Evolutionary conservation across 2,329 filamentous ascomycete genomes (phyloP), one percentile per base, ranked within the genome.

Genomic region (Acrodontium crateriforme): DNA sequence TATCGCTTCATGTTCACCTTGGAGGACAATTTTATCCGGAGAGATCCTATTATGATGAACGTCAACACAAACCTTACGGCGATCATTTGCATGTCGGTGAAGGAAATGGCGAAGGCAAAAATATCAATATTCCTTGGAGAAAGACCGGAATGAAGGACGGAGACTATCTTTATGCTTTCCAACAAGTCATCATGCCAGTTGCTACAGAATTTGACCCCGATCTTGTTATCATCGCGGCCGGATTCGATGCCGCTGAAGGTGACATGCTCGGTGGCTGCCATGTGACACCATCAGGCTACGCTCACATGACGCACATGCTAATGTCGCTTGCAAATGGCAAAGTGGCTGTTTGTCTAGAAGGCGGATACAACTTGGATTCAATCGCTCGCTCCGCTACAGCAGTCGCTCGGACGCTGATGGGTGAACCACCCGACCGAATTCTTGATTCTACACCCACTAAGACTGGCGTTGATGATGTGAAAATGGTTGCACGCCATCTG

Each of bases 241-340:
- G 89, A 1, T 98, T 98, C 44, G 89, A 98, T 52, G 89, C 89
- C 10, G 89, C 89, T 1, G 81, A 80, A 39, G 89, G 89, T 9
- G 89, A 98, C 53, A 77, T 89, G 47, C 68, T 98, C 2, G 89
- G 89, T 27, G 83, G 80, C 17, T 98, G 89, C 52, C 87, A 83
- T 47, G 89, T 98, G 4, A 78, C 84, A 1, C 89, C 89, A 0
- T 60, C 74, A 4, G 92, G 89, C 49, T 98, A 95, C 50, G 82
- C 85, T 9, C 87, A 98, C 49, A 95, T 98, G 89, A 95, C 89
- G 10, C 84, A 94, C 50, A 94, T 95, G 87, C 70, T 98, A 25
- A 95, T 94, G 85, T 84, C 82, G 2, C 65, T 98, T 12, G 87
- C 89, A 1, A 68, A 75, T 24, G 89, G 89, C 16, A 93, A 85